A percentile compares a stretch with the other conserved stretches of the same genome.
Evolutionary conservation across 2,329 filamentous ascomycete species (phyloP).

Genomic region (Apiospora saccharicola): DNA sequence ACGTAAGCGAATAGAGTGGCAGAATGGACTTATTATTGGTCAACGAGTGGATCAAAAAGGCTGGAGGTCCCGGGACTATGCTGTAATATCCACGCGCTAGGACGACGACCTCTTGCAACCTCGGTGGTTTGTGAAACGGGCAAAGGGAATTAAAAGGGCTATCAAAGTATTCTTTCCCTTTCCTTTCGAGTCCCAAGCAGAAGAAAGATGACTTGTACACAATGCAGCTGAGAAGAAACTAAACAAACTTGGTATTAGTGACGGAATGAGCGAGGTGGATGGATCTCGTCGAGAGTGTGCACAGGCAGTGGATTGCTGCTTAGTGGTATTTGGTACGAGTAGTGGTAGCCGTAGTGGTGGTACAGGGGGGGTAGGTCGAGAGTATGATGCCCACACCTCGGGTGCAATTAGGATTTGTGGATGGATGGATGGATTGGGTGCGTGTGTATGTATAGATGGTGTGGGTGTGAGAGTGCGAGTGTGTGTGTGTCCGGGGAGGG

Average conservation of each 20-base stretch:
- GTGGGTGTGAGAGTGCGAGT: not conserved
- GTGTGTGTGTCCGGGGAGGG: not conserved
- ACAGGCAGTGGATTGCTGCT: constrained; percentile 23
- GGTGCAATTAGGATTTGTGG: constrained; percentile 23
- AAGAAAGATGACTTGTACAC: constrained; percentile 20
- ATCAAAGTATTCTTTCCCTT: constrained; percentile 12
- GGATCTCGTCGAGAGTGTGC: constrained; percentile 20
- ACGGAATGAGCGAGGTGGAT: constrained; percentile 25
- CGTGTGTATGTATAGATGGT: not conserved
- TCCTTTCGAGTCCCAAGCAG: not conserved
- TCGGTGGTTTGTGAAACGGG: constrained; percentile 23
- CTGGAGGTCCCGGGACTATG: constrained; percentile 23
- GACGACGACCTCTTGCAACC: constrained; percentile 18
- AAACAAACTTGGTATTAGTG: constrained; percentile 24
- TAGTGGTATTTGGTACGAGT: constrained; percentile 17
- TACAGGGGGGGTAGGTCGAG: constrained; percentile 19
- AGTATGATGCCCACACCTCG: constrained; percentile 22
- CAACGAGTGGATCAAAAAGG: constrained; percentile 23
- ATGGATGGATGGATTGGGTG: not conserved
- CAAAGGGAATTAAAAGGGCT: constrained; percentile 10
- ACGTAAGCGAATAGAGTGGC: constrained; percentile 25
- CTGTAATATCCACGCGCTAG: constrained; percentile 24
- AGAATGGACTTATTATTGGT: constrained; percentile 20
- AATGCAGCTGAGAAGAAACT: constrained; percentile 23
- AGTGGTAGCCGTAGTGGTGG: not conserved